phyloP scores from a whole-genome alignment of 345 rosid species.

The Eutrema yunnanense region DNA sequence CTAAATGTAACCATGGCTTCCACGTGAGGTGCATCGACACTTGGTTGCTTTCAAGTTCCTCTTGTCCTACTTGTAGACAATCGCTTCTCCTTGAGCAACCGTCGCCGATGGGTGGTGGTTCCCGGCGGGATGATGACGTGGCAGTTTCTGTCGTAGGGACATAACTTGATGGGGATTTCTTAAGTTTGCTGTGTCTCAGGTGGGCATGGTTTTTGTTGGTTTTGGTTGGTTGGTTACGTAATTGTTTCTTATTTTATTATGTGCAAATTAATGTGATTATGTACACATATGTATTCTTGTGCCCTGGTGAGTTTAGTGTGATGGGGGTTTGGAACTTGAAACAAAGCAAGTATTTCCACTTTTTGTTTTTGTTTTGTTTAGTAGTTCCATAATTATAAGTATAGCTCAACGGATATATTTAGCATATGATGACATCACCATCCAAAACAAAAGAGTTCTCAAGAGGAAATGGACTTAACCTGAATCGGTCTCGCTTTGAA shows the following conservation, averaged over 20 bases:
- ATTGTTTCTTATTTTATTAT: not conserved
- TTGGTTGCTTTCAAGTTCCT: slow-evolving; percentile 58
- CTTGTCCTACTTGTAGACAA: slow-evolving; percentile 71
- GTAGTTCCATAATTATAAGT: not conserved
- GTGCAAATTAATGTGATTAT: slow-evolving; percentile 12
- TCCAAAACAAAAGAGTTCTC: no score
- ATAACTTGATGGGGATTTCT: not conserved
- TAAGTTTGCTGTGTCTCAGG: slow-evolving; percentile 6
- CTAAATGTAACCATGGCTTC: slow-evolving; percentile 65
- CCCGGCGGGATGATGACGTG: slow-evolving; percentile 27
- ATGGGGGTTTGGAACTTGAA: slow-evolving; percentile 1
- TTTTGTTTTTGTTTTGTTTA: not conserved
- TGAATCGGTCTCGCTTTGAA: not conserved
- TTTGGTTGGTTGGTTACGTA: slow-evolving; percentile 7
- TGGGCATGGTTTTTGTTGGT: slow-evolving; percentile 1
- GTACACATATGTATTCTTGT: slow-evolving; percentile 1
- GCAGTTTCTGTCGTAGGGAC: slow-evolving; percentile 15
- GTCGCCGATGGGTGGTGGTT: slow-evolving; percentile 19
- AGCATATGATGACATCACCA: no score
- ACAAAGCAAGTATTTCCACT: not conserved
- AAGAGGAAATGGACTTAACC: not conserved
- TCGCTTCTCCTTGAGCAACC: slow-evolving; percentile 41
- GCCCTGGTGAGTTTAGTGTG: slow-evolving; percentile 1
- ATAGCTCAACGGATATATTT: no score
- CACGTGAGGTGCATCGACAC: slow-evolving; percentile 66